Evolutionary conservation across 345 rosid genomes (phyloP).

Genomic region (Eucalyptus albens): DNA sequence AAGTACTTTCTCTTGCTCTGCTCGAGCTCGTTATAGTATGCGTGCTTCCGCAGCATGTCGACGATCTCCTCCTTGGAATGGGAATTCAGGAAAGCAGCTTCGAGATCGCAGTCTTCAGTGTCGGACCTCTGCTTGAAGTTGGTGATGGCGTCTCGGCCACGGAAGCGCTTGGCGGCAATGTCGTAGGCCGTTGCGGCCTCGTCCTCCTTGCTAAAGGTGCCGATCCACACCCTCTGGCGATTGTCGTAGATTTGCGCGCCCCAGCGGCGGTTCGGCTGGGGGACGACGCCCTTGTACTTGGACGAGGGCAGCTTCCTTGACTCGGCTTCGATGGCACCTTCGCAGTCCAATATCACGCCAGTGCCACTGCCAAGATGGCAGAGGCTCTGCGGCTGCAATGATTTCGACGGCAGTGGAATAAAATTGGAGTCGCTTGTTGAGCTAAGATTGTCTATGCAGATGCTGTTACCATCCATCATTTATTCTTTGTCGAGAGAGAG

Average conservation of each 20-base stretch:
- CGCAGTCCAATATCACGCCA: constrained; percentile 43
- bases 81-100: constrained; percentile 37
- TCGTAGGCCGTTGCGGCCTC: constrained; percentile 88
- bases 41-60: constrained; percentile 84
- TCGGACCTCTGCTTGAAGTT: constrained; percentile 38
- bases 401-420: background rate
- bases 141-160: constrained; percentile 75
- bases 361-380: constrained; percentile 43
- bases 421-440: background rate
- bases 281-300: constrained; percentile 91
- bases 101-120: constrained; percentile 20
- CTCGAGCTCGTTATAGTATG: constrained; percentile 62
- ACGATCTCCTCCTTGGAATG: constrained; percentile 86
- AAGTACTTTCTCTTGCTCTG: constrained; percentile 45
- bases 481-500: background rate
- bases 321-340: constrained; percentile 60
- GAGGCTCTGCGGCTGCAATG: background rate
- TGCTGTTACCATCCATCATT: background rate
- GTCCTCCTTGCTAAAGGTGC: constrained; percentile 71
- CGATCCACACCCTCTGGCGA: constrained; percentile 92
- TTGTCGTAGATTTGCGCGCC: constrained; percentile 97
- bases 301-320: constrained; percentile 81
- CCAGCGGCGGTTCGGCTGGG: constrained; percentile 96
- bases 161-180: constrained; percentile 69
- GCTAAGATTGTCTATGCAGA: background rate